Percentiles rank a stretch among this genome's conserved stretches.
Evolutionary conservation across 352 stramenopile species (phyloP).

Genomic region (Ophiocytium majus): DNA sequence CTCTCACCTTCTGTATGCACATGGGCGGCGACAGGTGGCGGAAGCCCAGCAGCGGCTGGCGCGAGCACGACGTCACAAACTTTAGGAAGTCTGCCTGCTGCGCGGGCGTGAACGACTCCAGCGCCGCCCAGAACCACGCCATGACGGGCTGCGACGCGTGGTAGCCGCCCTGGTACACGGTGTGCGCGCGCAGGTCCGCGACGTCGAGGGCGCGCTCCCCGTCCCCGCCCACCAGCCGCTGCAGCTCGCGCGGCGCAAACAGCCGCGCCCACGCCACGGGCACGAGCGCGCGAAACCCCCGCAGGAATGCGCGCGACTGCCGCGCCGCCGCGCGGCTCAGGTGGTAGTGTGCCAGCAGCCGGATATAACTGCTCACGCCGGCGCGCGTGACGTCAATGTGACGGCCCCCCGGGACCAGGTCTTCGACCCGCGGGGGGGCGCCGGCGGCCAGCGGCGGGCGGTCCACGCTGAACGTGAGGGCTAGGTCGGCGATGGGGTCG

Average conservation of each 20-base stretch:
- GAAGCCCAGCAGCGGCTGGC: conserved; percentile 90
- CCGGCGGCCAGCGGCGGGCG: not conserved
- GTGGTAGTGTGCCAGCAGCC: conserved; percentile 87
- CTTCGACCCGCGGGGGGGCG: conserved; percentile 59
- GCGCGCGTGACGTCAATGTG: conserved; percentile 79
- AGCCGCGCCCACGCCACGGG: conserved; percentile 83
- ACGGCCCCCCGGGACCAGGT: conserved; percentile 79
- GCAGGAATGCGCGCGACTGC: conserved; percentile 83
- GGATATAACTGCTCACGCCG: conserved; percentile 92
- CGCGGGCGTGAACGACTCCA: conserved; percentile 70
- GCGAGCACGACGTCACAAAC: conserved; percentile 91
- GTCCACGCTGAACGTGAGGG: conserved; percentile 80
- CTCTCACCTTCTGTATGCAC: conserved; percentile 76
- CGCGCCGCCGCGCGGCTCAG: conserved; percentile 81
- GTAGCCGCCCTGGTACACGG: conserved; percentile 87
- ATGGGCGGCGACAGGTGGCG: conserved; percentile 80
- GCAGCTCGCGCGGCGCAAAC: conserved; percentile 91
- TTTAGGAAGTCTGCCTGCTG: conserved; percentile 86
- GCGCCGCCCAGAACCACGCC: conserved; percentile 73
- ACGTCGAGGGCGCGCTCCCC: conserved; percentile 81
- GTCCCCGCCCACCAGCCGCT: conserved; percentile 90
- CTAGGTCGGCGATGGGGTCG: conserved; percentile 67
- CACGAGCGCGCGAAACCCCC: conserved; percentile 82
- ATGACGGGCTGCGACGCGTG: conserved; percentile 73
- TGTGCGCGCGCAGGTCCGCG: conserved; percentile 74